Evolutionary conservation across 2,329 filamentous ascomycete species (phyloP).

Genomic region (Scorias spongiosa): DNA sequence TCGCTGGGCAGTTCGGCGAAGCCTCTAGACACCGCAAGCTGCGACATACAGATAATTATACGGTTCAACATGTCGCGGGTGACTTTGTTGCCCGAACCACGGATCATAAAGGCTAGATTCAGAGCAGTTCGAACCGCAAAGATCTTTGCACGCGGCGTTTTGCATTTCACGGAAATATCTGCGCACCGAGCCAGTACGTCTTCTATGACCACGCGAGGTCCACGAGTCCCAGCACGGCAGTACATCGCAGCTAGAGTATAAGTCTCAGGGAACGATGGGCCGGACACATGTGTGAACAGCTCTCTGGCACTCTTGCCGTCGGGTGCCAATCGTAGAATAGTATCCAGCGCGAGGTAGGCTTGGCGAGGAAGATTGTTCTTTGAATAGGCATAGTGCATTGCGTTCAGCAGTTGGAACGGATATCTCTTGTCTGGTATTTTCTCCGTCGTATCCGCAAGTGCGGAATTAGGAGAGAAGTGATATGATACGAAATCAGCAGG

Average conservation of each 20-base stretch:
- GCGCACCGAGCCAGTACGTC: background rate
- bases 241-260: constrained; percentile 34
- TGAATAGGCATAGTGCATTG: constrained; percentile 33
- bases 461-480: constrained; percentile 31
- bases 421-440: constrained; percentile 17
- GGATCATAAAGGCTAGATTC: background rate
- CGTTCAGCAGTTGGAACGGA: constrained; percentile 30
- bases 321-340: constrained; percentile 32
- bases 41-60: background rate
- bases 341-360: constrained; percentile 37
- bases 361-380: constrained; percentile 29
- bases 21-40: background rate
- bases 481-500: constrained; percentile 32
- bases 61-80: background rate
- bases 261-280: constrained; percentile 31
- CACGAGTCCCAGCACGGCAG: constrained; percentile 28
- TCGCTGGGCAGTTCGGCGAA: background rate
- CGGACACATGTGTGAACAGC: constrained; percentile 29
- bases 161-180: background rate
- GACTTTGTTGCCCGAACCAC: background rate
- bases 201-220: constrained; percentile 7
- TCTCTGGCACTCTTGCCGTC: constrained; percentile 7
- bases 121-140: background rate
- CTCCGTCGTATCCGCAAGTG: constrained; percentile 27
- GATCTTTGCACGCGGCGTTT: background rate